Evolutionary conservation across 2,329 filamentous ascomycete species (phyloP), one percentile per base, ranked within the genome.

Genomic region (Immersiporthe knoxdaviesiana): DNA sequence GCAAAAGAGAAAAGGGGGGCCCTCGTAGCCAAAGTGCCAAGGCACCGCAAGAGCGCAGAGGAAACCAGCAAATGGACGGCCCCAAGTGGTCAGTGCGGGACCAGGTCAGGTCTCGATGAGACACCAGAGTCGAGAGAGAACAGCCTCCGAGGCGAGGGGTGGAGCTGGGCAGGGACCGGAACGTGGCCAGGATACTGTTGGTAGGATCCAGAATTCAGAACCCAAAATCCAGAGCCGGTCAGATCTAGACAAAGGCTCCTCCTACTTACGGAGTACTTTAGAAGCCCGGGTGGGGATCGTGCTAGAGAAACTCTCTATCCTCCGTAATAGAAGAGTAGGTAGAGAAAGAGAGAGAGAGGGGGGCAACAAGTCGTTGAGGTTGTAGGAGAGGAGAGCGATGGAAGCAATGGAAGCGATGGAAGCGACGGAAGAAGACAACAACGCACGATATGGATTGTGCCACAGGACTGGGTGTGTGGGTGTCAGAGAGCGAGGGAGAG

Each of bases 181-280:
- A 18, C 24, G 27, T 18, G 14, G 52, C 52, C 52, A 56, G 52
- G 52, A 47, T 47, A 47, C 44, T 47, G 21, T 47, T 47, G 21
- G 52, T 56, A 30, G 24, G 52, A 56, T 30, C 52, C 52, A 56
- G 52, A 30, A 30, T 56, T 32, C 24, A 56, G 52, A 56, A 56
- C 52, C 52, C 52, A 56, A 56, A 56, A 56, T 32, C 52, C 52
- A 56, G 52, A 56, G 27, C 24, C 27, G 52, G 52, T 56, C 27
- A 30, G 52, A 56, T 32, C 27, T 56, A 56, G 52, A 56, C 52
- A 30, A 56, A 30, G 27, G 44, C 44, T 47, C 44, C 52, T 56
- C n/a, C 41, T 44, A 16, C 50, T 54, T n/a, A n/a, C n/a, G n/a
- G n/a, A n/a, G n/a, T n/a, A n/a, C n/a, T n/a, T n/a, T n/a, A n/a